Percentiles rank a stretch among this genome's conserved stretches.
Evolutionary conservation across 2,329 filamentous ascomycete genomes (phyloP).

Genomic region (Colletotrichum navitas): DNA sequence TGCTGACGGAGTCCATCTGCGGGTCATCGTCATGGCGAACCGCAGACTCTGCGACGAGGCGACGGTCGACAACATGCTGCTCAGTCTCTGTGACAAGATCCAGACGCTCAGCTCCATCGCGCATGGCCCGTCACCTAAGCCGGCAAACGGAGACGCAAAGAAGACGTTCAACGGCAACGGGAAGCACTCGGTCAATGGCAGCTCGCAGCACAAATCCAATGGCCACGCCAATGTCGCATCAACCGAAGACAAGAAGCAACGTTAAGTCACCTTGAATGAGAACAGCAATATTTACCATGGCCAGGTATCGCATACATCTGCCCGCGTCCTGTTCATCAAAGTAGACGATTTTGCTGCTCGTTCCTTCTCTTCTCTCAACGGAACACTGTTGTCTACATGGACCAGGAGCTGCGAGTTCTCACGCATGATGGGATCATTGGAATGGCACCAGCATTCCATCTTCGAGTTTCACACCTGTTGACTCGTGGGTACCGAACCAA

Average conservation of each 20-base stretch:
- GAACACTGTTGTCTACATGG: neutral
- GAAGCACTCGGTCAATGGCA: neutral
- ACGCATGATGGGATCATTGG: no score
- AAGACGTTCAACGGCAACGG: neutral
- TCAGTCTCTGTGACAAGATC: neutral
- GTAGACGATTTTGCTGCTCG: neutral
- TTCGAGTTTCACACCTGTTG: no score
- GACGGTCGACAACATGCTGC: neutral
- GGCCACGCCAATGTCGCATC: neutral
- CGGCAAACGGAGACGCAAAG: neutral
- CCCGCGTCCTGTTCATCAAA: no score
- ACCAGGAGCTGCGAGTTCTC: no score
- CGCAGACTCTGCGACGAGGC: slow-evolving; percentile 2
- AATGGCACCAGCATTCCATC: no score
- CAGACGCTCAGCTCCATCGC: neutral
- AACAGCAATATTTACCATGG: neutral
- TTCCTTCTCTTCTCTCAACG: neutral
- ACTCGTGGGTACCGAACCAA: no score
- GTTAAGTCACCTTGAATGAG: neutral
- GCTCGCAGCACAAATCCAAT: neutral
- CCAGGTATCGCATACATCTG: no score
- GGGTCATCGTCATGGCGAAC: neutral
- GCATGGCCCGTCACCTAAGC: neutral
- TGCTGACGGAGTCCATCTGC: neutral
- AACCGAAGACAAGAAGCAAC: neutral